These are phyloP conservation scores for Lathyrus oleraceus DNA, from an alignment of 306 rosid genomes.

Conservation along the genomic window DNA sequence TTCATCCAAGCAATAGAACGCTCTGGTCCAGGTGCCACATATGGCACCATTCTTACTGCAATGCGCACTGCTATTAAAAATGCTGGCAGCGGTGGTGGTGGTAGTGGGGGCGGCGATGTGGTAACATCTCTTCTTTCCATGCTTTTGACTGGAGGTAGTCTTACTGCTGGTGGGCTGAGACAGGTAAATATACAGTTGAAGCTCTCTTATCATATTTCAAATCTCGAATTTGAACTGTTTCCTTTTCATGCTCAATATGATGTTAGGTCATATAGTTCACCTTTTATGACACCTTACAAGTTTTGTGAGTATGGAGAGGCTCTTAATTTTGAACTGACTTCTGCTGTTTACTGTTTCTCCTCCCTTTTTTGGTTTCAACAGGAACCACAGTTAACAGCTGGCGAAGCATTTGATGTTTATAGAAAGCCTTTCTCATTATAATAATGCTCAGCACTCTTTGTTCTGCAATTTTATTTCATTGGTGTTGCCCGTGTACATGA, in stretches of 20 bases:
- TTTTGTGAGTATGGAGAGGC: slow-evolving; percentile 4
- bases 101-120: slow-evolving; percentile 44
- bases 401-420: slow-evolving; percentile 78
- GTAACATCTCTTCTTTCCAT: slow-evolving; percentile 63
- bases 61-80: slow-evolving; percentile 78
- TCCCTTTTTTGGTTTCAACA: slow-evolving; percentile 47
- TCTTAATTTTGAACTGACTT: slow-evolving; percentile 29
- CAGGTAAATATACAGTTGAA: slow-evolving; percentile 49
- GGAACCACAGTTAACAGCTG: slow-evolving; percentile 91
- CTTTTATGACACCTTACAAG: not conserved
- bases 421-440: slow-evolving; percentile 71
- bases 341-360: slow-evolving; percentile 22
- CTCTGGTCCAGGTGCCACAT: slow-evolving; percentile 69
- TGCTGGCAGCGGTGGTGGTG: slow-evolving; percentile 57
- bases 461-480: slow-evolving; percentile 4
- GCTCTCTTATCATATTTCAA: not conserved
- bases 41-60: slow-evolving; percentile 79
- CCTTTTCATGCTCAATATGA: slow-evolving; percentile 12
- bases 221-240: slow-evolving; percentile 11
- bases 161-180: slow-evolving; percentile 45
- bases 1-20: slow-evolving; percentile 92
- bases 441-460: slow-evolving; percentile 40
- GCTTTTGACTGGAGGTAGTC: slow-evolving; percentile 71
- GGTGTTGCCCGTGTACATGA: slow-evolving; percentile 18
- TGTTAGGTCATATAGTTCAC: not conserved